Evolutionary conservation across 768 basidiomycete species (phyloP), one percentile per base, ranked within the genome.

Genomic region (Rhizopogon roseolus): DNA sequence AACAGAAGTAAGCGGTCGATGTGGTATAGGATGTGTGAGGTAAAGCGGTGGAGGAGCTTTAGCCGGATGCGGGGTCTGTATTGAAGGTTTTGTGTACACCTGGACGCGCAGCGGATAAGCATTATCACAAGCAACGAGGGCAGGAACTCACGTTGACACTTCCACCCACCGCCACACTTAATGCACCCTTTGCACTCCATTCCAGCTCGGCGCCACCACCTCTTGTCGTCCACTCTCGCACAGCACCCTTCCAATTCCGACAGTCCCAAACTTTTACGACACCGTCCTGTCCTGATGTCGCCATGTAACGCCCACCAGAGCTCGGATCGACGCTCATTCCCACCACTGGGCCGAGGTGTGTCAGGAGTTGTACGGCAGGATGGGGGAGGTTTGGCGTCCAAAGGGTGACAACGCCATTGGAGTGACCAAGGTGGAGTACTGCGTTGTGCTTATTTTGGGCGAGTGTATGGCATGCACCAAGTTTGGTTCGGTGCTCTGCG

Each of bases 231-330:
- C 94, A 89, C 68, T 86, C 80, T 54, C 92, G 76, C 36, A 99
- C 81, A 3, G 85, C 82, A 7, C 90, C 88, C 59, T 89, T 93
- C 94, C 94, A 98, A 73, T 93, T 97, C 53, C 97, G 73, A 64
- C 89, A 92, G 71, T 98, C 97, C 97, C 97, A 99, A 1, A 98
- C 78, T 63, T 98, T 98, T 49, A 99, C 88, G 0, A 73, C 81
- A 0, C 93, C 88, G 64, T 99, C 97, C 57, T 85, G 76, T 0
- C 95, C 95, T 1, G 88, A 78, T 0, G 93, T 96, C 1, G 91
- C 88, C 86, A 97, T 90, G 62, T 97, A 95, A 29, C 93, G 68
- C 1, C 96, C 96, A 1, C 88, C 87, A 6, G 84, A 77, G 52
- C 88, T 90, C 0, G 89, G 86, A 68, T 98, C 96, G 5, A 97